Base-by-base conservation (phyloP, 2,329 filamentous ascomycete species). In the Trichoderma sp. region DNA sequence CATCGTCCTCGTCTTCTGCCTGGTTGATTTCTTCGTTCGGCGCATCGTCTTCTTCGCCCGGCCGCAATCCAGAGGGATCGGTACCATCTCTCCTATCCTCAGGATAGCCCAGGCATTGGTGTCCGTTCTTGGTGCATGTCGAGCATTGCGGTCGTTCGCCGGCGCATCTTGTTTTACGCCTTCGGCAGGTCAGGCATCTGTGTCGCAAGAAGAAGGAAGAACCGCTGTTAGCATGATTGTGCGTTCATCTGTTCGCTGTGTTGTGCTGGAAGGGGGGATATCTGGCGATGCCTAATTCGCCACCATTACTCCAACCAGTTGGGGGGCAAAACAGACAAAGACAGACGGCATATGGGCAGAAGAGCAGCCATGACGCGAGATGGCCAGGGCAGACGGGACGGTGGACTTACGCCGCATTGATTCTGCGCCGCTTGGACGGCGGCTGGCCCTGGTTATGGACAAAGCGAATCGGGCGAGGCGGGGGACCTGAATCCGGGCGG, bases 371-470 rank as follows among this genome's bases (percentile, higher is more conserved):
- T 14, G 24, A 59, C 4, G 34, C 21, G 28, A 51, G 39, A 21
- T 4, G 24, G 7, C 32, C n/a, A 37, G 37, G 28, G 4, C 10
- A 4, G 43, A n/a, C 18, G 11, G 37, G 13, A 32, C 32, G 28
- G 55, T 14, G 13, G 46, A 85, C 89, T 79, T 84, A 92, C 88
- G 92, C 92, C 75, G 91, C 90, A 80, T 90, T 93, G 76, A 95
- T 92, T 74, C 92, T 86, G 76, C 92, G 86, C 74, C 91, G 85
- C 80, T 94, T 95, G 30, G 90, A 90, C 71, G 92, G 91, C 59
- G 92, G 92, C 72, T 92, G 90, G 71, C 92, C 91, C 80, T 94
- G 91, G 75, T 90, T 93, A 72, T 93, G 91, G 74, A 95, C 91
- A 78, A 94, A 95, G 74, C 91, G 90, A 73, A 93, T 92, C 77